These are phyloP conservation scores for Pseudognaphalium luteoalbum DNA, from an alignment of 129 eudicot genomes.

Conservation along the genomic window DNA sequence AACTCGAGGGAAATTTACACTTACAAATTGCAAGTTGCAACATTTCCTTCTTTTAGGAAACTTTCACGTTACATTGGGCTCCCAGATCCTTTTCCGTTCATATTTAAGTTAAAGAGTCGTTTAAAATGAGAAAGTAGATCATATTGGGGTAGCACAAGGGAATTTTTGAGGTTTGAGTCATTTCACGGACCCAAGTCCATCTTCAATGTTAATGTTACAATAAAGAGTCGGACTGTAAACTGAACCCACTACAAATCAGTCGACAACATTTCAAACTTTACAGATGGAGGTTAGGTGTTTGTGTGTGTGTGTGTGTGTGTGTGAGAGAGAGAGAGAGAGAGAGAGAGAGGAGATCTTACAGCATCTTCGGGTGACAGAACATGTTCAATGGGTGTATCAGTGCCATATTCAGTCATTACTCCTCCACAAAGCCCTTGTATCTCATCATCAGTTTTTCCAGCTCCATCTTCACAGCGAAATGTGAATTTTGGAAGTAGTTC, in stretches of 20 bases:
- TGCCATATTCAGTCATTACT: slow-evolving; percentile 67
- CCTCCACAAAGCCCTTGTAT: slow-evolving; percentile 60
- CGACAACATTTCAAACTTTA: background rate
- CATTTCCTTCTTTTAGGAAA: slow-evolving; percentile 2
- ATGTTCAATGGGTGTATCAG: slow-evolving; percentile 50
- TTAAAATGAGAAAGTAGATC: background rate
- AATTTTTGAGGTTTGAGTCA: background rate
- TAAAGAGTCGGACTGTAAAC: background rate
- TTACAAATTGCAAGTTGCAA: background rate
- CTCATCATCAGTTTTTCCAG: slow-evolving; percentile 46
- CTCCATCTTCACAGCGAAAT: slow-evolving; percentile 42
- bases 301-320: background rate
- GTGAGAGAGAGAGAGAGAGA: background rate
- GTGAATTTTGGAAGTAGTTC: slow-evolving; percentile 56
- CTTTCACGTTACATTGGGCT: background rate
- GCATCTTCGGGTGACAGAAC: slow-evolving; percentile 56
- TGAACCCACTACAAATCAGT: background rate
- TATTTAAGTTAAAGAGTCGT: too few species aligned
- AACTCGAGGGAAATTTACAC: background rate
- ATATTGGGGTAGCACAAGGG: background rate
- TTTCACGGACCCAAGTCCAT: background rate
- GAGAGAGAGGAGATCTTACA: slow-evolving; percentile 37
- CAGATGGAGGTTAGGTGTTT: too few species aligned
- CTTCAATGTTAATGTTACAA: background rate
- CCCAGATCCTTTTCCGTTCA: background rate